Evolutionary conservation across 1,284 basidiomycete species (phyloP), one percentile per base, ranked within the genome.

Genomic region (Cryptococcus sp.): DNA sequence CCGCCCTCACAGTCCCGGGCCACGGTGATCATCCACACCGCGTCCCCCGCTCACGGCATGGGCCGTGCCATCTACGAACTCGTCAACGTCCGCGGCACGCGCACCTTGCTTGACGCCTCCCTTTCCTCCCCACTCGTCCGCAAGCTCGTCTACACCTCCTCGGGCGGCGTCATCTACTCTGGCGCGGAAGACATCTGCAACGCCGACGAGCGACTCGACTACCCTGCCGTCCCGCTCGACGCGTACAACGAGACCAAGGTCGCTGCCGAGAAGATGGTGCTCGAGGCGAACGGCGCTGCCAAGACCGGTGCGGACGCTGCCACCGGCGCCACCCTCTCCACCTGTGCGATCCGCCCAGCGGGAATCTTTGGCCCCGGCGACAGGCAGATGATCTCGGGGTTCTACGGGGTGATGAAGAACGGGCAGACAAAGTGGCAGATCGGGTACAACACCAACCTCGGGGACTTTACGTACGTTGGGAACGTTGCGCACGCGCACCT

Each of bases 311-410:
- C 20, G 13, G 48, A 36, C 5, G 48, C 16, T 4, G 2, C 9
- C 16, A 24, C 20, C 9, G 48, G 48, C 5, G 48, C 16, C 4
- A 3, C n/a, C 9, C 81, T 98, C 8, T 78, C 89, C 60, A 98
- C 96, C 0, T 90, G 94, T 46, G 90, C 94, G 15, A 78, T 98
- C 40, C 82, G 96, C 48, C 95, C 95, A 2, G 87, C 92, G n/a
- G 93, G 95, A 13, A 96, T 98, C 70, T 98, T 98, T 72, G 96
- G 95, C 3, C 91, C 92, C 8, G 92, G 94, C 4, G 96, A 98
- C 72, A 84, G 91, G 36, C 93, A 97, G 76, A 83, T 87, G 59
- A 86, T 96, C 75, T 80, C 83, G 2, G 91, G 90, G 16, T 81
- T 96, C 46, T 86, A 87, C 76, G 80, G 87, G 60, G 91, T 89